A percentile compares a stretch with the other conserved stretches of the same genome.
phyloP scores from a whole-genome alignment of 306 rosid genomes.

The Sicyos edulis region DNA sequence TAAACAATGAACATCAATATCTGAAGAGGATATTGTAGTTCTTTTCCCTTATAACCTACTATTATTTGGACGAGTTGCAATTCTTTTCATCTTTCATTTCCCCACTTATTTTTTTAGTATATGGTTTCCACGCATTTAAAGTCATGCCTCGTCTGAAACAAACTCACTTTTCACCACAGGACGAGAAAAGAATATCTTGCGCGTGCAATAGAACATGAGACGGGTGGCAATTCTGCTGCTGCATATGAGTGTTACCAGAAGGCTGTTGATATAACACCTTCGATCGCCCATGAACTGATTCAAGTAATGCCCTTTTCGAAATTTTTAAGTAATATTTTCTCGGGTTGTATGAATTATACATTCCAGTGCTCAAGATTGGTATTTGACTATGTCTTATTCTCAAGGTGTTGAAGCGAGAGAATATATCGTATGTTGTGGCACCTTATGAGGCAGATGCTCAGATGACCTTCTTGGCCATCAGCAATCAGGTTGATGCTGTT shows the following conservation, averaged over 20 bases:
- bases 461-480: conserved; percentile 82
- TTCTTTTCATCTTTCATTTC: neutral
- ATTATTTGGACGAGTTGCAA: neutral
- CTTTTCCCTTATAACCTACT: no score
- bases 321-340: neutral
- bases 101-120: neutral
- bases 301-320: conserved; percentile 39
- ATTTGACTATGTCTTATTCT: conserved; percentile 18
- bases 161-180: conserved; percentile 38
- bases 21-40: neutral
- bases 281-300: conserved; percentile 59
- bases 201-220: conserved; percentile 74
- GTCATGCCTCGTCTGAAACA: neutral
- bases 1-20: neutral
- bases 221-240: conserved; percentile 69
- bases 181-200: conserved; percentile 70
- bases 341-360: conserved; percentile 3
- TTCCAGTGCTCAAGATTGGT: neutral
- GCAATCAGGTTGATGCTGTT: conserved; percentile 73
- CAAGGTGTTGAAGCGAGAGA: conserved; percentile 80
- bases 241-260: conserved; percentile 93
- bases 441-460: conserved; percentile 99
- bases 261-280: conserved; percentile 91
- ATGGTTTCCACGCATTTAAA: neutral
- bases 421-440: conserved; percentile 68